A percentile compares a stretch with the other conserved stretches of the same genome.
These are phyloP conservation scores for Psilocybe cubensis DNA, from an alignment of 768 basidiomycete genomes.

Conservation along the genomic window DNA sequence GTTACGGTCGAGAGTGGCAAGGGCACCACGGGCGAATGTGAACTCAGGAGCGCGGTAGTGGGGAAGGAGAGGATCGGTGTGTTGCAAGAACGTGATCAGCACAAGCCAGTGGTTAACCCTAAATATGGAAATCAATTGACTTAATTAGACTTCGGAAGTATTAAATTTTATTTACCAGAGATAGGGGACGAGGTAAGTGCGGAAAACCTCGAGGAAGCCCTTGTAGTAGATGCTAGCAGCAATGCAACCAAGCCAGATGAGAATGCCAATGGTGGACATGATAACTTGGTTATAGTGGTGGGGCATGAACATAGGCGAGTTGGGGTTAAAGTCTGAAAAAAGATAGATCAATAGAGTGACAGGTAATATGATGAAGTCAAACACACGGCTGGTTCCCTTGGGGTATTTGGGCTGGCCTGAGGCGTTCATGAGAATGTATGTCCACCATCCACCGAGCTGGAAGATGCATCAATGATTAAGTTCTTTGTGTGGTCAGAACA, in stretches of 20 bases:
- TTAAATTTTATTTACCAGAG: slow-evolving; percentile 56
- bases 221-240: slow-evolving; percentile 56
- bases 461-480: neutral
- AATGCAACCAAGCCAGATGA: slow-evolving; percentile 70
- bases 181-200: slow-evolving; percentile 87
- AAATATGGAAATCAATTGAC: neutral
- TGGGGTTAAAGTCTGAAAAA: slow-evolving; percentile 73
- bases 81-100: slow-evolving; percentile 96
- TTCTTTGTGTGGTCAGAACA: neutral
- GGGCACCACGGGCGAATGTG: slow-evolving; percentile 93
- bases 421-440: slow-evolving; percentile 82
- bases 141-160: neutral
- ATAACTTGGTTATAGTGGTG: slow-evolving; percentile 79
- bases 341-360: neutral
- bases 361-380: neutral
- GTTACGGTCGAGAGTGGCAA: slow-evolving; percentile 87
- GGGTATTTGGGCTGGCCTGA: slow-evolving; percentile 89
- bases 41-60: slow-evolving; percentile 91
- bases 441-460: slow-evolving; percentile 83
- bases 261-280: slow-evolving; percentile 81
- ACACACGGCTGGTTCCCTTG: slow-evolving; percentile 75
- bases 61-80: slow-evolving; percentile 93
- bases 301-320: slow-evolving; percentile 79
- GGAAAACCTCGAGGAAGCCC: slow-evolving; percentile 75
- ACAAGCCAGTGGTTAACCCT: slow-evolving; percentile 96